phyloP scores from a whole-genome alignment of 352 stramenopile genomes.

The Halophytophthora polymorphica region DNA sequence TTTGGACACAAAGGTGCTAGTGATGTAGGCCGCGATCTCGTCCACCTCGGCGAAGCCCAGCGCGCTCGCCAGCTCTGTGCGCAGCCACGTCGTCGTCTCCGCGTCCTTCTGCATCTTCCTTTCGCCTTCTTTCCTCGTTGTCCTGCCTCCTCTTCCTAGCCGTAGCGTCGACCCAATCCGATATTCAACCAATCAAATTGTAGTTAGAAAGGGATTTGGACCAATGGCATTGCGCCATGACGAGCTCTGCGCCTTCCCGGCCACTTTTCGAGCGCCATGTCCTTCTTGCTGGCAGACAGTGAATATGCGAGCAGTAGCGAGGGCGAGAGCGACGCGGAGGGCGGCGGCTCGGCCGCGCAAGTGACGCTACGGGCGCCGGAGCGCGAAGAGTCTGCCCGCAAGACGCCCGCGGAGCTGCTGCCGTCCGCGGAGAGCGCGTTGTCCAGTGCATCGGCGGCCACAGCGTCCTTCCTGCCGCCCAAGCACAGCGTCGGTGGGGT shows the following conservation, averaged over 20 bases:
- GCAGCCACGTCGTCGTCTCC: constrained; percentile 48
- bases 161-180: too few relatives aligned
- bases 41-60: constrained; percentile 72
- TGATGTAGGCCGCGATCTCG: constrained; percentile 62
- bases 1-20: constrained; percentile 40
- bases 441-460: constrained; percentile 25
- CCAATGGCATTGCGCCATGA: too few relatives aligned
- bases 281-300: constrained; percentile 41
- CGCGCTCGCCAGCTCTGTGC: constrained; percentile 49
- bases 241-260: too few relatives aligned
- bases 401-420: constrained; percentile 12
- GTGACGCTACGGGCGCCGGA: neutral
- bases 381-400: neutral
- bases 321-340: constrained; percentile 22
- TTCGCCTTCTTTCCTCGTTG: neutral
- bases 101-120: constrained; percentile 20
- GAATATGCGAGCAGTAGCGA: constrained; percentile 36
- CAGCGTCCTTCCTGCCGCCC: constrained; percentile 40
- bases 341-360: neutral
- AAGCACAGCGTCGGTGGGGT: constrained; percentile 8
- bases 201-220: neutral
- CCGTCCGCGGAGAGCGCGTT: constrained; percentile 46
- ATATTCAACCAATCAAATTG: neutral
- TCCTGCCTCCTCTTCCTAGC: too few relatives aligned
- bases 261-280: too few relatives aligned